phyloP scores from a whole-genome alignment of 2,329 filamentous ascomycete species.

The Pseudocercospora ulei region DNA sequence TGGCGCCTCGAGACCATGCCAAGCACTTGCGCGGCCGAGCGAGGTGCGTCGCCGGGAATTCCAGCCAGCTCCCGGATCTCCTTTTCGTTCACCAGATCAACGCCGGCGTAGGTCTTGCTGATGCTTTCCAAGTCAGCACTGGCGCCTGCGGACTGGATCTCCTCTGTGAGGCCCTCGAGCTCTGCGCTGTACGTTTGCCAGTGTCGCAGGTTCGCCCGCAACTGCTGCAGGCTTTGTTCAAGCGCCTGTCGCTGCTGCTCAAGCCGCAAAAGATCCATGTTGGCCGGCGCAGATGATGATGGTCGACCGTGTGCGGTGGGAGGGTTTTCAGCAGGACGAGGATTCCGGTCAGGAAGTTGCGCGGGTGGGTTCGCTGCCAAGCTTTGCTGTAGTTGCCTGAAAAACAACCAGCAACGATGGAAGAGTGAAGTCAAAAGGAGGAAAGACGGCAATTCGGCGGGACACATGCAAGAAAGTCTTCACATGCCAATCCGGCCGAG shows the following conservation, averaged over 20 bases:
- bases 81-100: conserved; percentile 53
- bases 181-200: conserved; percentile 89
- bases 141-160: conserved; percentile 50
- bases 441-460: not conserved
- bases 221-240: conserved; percentile 62
- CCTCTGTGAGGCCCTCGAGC: conserved; percentile 80
- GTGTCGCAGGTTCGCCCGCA: conserved; percentile 67
- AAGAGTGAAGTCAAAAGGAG: conserved; percentile 3
- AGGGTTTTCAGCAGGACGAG: no score
- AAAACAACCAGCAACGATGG: conserved; percentile 11
- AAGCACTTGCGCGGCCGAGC: conserved; percentile 54
- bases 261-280: conserved; percentile 50
- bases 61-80: conserved; percentile 50
- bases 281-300: conserved; percentile 30
- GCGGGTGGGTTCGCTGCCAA: no score
- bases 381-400: no score
- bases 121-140: conserved; percentile 35
- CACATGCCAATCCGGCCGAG: not conserved
- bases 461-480: not conserved
- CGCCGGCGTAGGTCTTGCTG: conserved; percentile 51
- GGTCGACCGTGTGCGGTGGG: no score
- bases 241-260: conserved; percentile 66
- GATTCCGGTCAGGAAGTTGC: no score
- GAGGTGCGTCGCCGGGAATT: conserved; percentile 38
- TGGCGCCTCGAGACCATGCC: conserved; percentile 63